A percentile compares a stretch with the other conserved stretches of the same genome.
Conservation (phyloP, 1,139 yeast genomes). For the Diutina siamensis region DNA sequence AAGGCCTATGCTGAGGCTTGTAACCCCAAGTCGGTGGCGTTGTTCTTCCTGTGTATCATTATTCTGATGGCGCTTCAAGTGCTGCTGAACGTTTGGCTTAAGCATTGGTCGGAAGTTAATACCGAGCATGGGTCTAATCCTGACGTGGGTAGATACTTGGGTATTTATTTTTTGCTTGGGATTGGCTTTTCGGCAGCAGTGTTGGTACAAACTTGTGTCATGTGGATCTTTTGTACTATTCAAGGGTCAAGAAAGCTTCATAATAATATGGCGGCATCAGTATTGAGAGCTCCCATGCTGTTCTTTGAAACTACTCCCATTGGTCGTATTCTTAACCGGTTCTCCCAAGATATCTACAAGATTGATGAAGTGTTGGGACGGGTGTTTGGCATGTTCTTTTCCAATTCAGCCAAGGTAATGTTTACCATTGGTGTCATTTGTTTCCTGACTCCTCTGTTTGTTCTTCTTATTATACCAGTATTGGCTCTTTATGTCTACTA, state of each 20-base stretch:
- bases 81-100: conserved; percentile 72
- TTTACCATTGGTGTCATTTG: conserved; percentile 78
- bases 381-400: conserved; percentile 74
- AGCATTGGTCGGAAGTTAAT: conserved; percentile 94
- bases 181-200: conserved; percentile 45
- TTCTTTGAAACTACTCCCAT: conserved; percentile 96
- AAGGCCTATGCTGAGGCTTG: conserved; percentile 79
- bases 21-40: conserved; percentile 54
- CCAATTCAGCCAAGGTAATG: conserved; percentile 59
- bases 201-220: conserved; percentile 54
- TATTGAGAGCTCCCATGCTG: conserved; percentile 89
- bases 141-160: conserved; percentile 53
- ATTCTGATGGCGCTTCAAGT: conserved; percentile 44
- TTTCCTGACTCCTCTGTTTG: conserved; percentile 80
- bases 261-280: conserved; percentile 65
- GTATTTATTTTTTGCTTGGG: conserved; percentile 69
- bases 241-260: conserved; percentile 74
- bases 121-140: conserved; percentile 62
- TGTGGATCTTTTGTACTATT: conserved; percentile 80
- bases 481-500: conserved; percentile 64
- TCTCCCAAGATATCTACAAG: conserved; percentile 87
- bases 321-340: conserved; percentile 87
- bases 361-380: conserved; percentile 83
- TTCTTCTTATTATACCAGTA: conserved; percentile 62
- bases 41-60: conserved; percentile 42